phyloP scores from a whole-genome alignment of 352 stramenopile genomes.

The Saprolegnia parasitica region DNA sequence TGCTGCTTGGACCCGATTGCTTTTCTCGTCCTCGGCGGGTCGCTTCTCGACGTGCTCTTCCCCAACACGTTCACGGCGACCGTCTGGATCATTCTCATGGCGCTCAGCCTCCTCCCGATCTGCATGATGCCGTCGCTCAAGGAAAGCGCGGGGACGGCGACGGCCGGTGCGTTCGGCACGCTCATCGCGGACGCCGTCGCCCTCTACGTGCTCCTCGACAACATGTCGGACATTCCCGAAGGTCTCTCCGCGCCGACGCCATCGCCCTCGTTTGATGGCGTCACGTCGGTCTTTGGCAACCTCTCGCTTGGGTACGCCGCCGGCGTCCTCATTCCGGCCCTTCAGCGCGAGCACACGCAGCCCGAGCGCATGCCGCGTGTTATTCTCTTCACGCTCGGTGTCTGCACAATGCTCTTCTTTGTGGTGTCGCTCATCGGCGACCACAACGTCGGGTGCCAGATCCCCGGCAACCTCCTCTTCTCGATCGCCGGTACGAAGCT shows the following conservation, averaged over 20 bases:
- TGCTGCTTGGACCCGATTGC: conserved; percentile 30
- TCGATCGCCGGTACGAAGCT: conserved; percentile 30
- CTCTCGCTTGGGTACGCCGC: conserved; percentile 30
- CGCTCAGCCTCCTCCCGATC: conserved; percentile 25
- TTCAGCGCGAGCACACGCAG: conserved; percentile 31
- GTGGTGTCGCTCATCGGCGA: conserved; percentile 25
- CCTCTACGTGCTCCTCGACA: conserved; percentile 25
- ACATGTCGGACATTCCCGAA: conserved; percentile 27
- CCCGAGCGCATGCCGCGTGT: conserved; percentile 31
- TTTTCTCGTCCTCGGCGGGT: conserved; percentile 30
- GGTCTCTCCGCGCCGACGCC: conserved; percentile 15
- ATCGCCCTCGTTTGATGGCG: conserved; percentile 22
- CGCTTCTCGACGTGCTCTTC: conserved; percentile 26
- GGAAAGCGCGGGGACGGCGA: conserved; percentile 28
- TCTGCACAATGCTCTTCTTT: conserved; percentile 29
- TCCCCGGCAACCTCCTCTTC: conserved; percentile 33
- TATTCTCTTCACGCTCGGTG: conserved; percentile 30
- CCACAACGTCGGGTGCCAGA: conserved; percentile 31
- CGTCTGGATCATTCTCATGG: conserved; percentile 33
- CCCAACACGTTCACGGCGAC: conserved; percentile 27
- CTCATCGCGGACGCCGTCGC: conserved; percentile 30
- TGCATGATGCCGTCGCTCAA: conserved; percentile 32
- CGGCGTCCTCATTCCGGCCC: conserved; percentile 30
- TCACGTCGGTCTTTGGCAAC: conserved; percentile 31
- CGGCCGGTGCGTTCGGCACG: conserved; percentile 27